Base-by-base conservation (phyloP, 371 early-diverging fungal species). In the Syncephalastrum racemosum region DNA sequence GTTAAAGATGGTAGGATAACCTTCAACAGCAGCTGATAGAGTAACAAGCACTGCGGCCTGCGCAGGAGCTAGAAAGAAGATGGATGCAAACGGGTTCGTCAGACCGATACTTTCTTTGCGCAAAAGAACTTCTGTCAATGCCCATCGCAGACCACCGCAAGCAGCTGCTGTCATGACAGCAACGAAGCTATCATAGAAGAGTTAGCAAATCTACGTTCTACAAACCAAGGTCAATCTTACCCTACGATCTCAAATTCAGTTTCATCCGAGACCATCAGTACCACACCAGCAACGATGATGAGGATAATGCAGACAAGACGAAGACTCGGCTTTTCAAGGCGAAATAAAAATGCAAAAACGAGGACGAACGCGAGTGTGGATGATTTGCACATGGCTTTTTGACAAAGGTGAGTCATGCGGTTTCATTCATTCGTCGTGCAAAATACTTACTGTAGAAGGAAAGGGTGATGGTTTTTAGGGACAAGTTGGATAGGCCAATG, bases 341-440 rank as follows among this genome's bases (percentile, higher is more conserved):
- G 82, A 67, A 96, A 94, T 0, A 90, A 63, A 56, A 93, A 92
- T 3, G 96, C 93, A 62, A 95, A 95, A 22, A 94, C 52, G 36
- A 96, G 73, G 7, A 94, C 92, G 67, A 92, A 95, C 3, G 92
- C 91, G 44, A 93, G 89, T 4, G 90, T 85, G 4, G 89, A 90
- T 12, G 91, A 91, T 70, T 96, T 96, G 70, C 94, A 92, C 93
- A 95, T 94, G 58, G 96, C 85, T 85, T 55, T n/a, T n/a, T n/a
- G n/a, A n/a, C n/a, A n/a, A n/a, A n/a, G n/a, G n/a, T n/a, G n/a
- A 36, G 36, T 24, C 18, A 54, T 4, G 23, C 57, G 13, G 36
- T n/a, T 27, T 3, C 23, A 36, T 44, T 24, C 15, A 45, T 16
- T 20, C 1, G n/a, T 43, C 36, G 13, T 22, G 12, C 3, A 43